Conservation (phyloP, 2,329 filamentous ascomycete genomes). For the Monosporascus cannonballus region DNA sequence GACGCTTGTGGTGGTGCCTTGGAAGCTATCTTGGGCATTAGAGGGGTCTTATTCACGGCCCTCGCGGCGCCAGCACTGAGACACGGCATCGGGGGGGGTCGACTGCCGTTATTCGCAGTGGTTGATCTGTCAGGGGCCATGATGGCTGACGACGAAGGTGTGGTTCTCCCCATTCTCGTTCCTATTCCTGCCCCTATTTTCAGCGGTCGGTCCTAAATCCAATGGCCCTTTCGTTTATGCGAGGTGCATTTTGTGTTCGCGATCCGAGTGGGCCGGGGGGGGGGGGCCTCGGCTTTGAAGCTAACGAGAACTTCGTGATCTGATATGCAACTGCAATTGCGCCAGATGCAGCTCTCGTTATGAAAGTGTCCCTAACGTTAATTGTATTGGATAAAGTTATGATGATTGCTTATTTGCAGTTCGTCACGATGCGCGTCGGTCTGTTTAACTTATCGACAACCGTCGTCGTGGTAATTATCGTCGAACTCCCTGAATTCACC, state of each 20-base stretch:
- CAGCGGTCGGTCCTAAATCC: background rate
- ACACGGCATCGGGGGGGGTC: constrained; percentile 58
- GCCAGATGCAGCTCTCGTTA: no score
- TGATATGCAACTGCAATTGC: no score
- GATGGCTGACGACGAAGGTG: constrained; percentile 5
- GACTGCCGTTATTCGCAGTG: constrained; percentile 38
- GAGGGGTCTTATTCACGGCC: constrained; percentile 40
- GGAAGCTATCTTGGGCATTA: constrained; percentile 51
- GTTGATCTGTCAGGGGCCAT: constrained; percentile 39
- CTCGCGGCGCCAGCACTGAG: constrained; percentile 58
- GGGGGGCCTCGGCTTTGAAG: background rate
- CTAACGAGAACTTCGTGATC: background rate
- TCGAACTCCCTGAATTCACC: no score
- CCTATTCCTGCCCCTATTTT: background rate
- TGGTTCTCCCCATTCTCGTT: background rate
- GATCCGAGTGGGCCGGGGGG: constrained; percentile 13
- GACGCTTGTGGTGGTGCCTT: constrained; percentile 25
- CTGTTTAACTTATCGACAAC: no score
- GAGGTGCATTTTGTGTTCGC: constrained; percentile 34
- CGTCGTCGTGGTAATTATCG: no score
- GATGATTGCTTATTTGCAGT: no score
- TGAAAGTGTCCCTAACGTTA: no score
- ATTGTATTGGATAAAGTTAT: no score
- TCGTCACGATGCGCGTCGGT: no score
- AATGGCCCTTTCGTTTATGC: constrained; percentile 14